phyloP scores from a whole-genome alignment of 768 basidiomycete genomes.

The Suillus bovinus region DNA sequence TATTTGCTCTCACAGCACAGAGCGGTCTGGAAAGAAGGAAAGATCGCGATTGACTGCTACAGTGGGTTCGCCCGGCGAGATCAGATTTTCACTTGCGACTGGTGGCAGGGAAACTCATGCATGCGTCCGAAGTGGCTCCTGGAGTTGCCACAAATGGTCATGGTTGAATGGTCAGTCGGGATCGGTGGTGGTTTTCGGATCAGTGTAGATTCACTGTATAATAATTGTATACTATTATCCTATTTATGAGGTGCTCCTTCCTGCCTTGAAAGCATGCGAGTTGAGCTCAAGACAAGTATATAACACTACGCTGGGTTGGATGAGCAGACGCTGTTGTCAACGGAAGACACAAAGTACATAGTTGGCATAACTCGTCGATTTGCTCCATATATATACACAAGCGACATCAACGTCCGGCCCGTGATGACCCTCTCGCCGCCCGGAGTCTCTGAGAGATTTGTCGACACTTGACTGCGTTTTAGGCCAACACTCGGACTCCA shows the following conservation, averaged over 20 bases:
- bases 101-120: not conserved
- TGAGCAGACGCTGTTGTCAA: too few relatives aligned
- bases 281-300: too few relatives aligned
- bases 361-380: too few relatives aligned
- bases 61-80: not conserved
- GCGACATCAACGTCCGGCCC: not conserved
- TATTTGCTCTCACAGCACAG: not conserved
- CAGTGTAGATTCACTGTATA: too few relatives aligned
- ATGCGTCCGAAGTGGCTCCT: not conserved
- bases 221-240: too few relatives aligned
- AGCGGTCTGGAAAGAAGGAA: not conserved
- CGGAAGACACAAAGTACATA: too few relatives aligned
- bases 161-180: not conserved
- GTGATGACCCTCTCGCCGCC: not conserved
- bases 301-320: too few relatives aligned
- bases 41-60: not conserved
- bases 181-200: too few relatives aligned
- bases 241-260: too few relatives aligned
- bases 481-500: not conserved
- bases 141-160: not conserved
- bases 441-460: not conserved
- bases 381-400: too few relatives aligned
- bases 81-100: not conserved
- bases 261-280: too few relatives aligned
- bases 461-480: too few relatives aligned